phyloP scores from a whole-genome alignment of 306 rosid species.

The Quercus berberidifolia region DNA sequence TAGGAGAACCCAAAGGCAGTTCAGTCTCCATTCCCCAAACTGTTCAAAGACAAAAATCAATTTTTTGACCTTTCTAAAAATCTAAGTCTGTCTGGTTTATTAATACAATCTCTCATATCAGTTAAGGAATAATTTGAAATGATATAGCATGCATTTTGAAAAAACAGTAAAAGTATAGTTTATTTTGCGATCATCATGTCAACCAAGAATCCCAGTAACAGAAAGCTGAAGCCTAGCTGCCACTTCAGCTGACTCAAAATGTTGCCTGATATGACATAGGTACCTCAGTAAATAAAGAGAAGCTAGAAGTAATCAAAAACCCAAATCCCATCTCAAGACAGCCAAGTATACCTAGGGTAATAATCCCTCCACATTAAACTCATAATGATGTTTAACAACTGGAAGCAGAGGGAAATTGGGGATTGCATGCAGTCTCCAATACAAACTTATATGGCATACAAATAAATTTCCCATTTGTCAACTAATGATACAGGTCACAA shows the following conservation, averaged over 20 bases:
- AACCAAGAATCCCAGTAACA: constrained; percentile 67
- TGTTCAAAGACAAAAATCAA: too few species aligned
- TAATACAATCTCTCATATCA: not conserved
- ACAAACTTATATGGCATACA: too few species aligned
- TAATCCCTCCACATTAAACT: not conserved
- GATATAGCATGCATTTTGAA: not conserved
- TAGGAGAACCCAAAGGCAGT: too few species aligned
- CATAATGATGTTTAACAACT: not conserved
- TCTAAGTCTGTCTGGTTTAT: not conserved
- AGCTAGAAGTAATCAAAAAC: constrained; percentile 15
- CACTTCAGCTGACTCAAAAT: constrained; percentile 75
- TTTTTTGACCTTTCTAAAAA: not conserved
- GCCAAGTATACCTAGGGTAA: constrained; percentile 1
- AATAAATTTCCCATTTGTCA: too few species aligned
- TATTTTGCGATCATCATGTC: not conserved
- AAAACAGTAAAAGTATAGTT: not conserved
- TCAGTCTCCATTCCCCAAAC: too few species aligned
- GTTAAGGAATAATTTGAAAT: not conserved
- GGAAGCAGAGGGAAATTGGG: not conserved
- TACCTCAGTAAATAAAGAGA: constrained; percentile 23
- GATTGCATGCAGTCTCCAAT: not conserved
- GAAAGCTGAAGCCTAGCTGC: constrained; percentile 84
- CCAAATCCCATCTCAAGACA: constrained; percentile 7
- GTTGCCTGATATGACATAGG: constrained; percentile 49
- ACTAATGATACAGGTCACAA: too few species aligned